Conservation (phyloP, 2,329 filamentous ascomycete genomes). For the Clarireedia hainanense region DNA sequence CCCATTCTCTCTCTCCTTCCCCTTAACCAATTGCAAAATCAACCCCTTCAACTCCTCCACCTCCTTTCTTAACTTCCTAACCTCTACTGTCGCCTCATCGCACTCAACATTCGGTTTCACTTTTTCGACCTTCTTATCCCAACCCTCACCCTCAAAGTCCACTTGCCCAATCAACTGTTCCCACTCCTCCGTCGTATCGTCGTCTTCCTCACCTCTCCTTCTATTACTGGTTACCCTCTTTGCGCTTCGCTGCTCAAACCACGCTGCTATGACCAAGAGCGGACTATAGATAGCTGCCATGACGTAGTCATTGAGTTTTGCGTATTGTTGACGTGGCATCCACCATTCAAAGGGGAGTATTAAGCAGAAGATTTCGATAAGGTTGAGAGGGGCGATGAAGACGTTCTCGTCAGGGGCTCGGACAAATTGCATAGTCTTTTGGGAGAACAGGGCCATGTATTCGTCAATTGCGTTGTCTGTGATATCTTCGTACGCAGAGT, state of each 20-base stretch:
- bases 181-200: conserved; percentile 87
- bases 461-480: conserved; percentile 85
- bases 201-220: conserved; percentile 74
- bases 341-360: conserved; percentile 90
- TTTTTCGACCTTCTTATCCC: conserved; percentile 71
- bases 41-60: conserved; percentile 46
- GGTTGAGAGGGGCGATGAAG: conserved; percentile 91
- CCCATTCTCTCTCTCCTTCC: conserved; percentile 6
- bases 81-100: conserved; percentile 67
- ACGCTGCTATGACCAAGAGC: conserved; percentile 69
- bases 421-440: conserved; percentile 95
- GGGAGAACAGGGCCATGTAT: conserved; percentile 84
- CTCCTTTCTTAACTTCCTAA: conserved; percentile 50
- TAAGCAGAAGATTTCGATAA: conserved; percentile 78
- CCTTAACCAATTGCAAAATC: conserved; percentile 19
- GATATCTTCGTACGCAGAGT: conserved; percentile 84
- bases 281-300: conserved; percentile 85
- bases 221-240: conserved; percentile 65
- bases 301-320: conserved; percentile 76
- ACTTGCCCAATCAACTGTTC: conserved; percentile 68
- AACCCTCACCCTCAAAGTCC: conserved; percentile 77
- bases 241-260: conserved; percentile 60
- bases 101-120: conserved; percentile 75
- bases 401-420: conserved; percentile 97
- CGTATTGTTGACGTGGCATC: conserved; percentile 68